Conservation (phyloP, 179 eudicot genomes). For the Spinacia oleracea region DNA sequence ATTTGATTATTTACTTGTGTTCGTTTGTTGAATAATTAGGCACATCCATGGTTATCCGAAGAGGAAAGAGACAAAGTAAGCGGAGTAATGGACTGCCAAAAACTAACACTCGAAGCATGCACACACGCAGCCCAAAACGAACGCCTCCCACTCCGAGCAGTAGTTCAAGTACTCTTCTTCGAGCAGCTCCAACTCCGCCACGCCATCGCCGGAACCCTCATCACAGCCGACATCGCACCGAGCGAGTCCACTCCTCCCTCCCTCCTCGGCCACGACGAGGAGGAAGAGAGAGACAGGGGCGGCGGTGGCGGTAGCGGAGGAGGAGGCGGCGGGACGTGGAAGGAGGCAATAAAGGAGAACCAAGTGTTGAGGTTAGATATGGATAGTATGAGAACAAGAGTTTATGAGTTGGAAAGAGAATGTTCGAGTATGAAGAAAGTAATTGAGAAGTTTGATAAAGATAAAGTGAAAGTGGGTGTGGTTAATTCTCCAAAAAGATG, state of each 20-base stretch:
- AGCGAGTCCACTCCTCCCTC: slow-evolving; percentile 25
- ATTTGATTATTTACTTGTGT: background rate
- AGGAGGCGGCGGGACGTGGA: slow-evolving; percentile 38
- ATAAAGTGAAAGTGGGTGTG: too few relatives aligned
- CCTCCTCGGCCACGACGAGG: slow-evolving; percentile 21
- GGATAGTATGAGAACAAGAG: slow-evolving; percentile 87
- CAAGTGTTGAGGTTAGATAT: slow-evolving; percentile 77
- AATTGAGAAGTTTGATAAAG: slow-evolving; percentile 69
- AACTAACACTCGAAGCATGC: slow-evolving; percentile 96
- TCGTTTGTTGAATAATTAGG: slow-evolving; percentile 35
- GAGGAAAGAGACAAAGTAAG: slow-evolving; percentile 70
- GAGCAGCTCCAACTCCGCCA: slow-evolving; percentile 97
- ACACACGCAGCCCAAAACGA: slow-evolving; percentile 98
- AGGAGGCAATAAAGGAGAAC: slow-evolving; percentile 59
- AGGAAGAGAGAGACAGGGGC: slow-evolving; percentile 24
- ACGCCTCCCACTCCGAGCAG: slow-evolving; percentile 84
- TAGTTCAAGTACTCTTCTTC: slow-evolving; percentile 87
- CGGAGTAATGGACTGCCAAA: slow-evolving; percentile 81
- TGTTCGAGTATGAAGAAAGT: slow-evolving; percentile 79
- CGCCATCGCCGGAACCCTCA: slow-evolving; percentile 78
- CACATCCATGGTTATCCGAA: slow-evolving; percentile 82
- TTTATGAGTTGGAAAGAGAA: slow-evolving; percentile 84
- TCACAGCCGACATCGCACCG: slow-evolving; percentile 40
- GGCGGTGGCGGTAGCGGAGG: slow-evolving; percentile 6
- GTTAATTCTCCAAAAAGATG: slow-evolving; percentile 29